Conservation (phyloP, 805 yeast genomes). For the Metschnikowia borealis region DNA sequence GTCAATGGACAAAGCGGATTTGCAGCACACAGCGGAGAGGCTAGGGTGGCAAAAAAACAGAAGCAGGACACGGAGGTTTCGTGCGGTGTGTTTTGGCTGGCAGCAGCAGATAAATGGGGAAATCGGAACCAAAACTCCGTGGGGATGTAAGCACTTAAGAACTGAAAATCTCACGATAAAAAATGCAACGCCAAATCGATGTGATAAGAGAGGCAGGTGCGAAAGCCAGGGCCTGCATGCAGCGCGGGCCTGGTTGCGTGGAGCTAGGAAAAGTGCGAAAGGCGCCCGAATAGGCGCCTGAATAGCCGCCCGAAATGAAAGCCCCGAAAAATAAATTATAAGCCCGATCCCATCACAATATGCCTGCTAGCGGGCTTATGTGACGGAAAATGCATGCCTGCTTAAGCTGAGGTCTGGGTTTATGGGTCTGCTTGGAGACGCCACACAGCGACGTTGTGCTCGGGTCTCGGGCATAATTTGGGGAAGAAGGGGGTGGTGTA, state of each 20-base stretch:
- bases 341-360: not conserved
- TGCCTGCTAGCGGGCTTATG: not conserved
- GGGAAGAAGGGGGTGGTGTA: no score
- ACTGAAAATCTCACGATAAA: not conserved
- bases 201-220: slow-evolving; percentile 2
- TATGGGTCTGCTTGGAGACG: no score
- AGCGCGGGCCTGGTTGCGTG: not conserved
- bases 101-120: not conserved
- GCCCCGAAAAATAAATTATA: not conserved
- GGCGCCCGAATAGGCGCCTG: slow-evolving; percentile 2
- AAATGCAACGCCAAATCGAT: not conserved
- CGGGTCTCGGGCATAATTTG: no score
- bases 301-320: not conserved
- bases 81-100: no score
- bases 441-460: no score
- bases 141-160: not conserved
- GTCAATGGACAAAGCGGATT: not conserved
- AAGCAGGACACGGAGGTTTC: not conserved
- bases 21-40: not conserved
- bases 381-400: no score
- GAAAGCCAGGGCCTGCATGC: not conserved
- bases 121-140: not conserved
- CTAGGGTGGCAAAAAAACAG: not conserved
- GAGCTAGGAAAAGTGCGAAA: slow-evolving; percentile 1
- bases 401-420: no score